A percentile compares a stretch with the other conserved stretches of the same genome.
Evolutionary conservation across 2,329 filamentous ascomycete genomes (phyloP).

Genomic region (Pseudocercospora fijiensis): DNA sequence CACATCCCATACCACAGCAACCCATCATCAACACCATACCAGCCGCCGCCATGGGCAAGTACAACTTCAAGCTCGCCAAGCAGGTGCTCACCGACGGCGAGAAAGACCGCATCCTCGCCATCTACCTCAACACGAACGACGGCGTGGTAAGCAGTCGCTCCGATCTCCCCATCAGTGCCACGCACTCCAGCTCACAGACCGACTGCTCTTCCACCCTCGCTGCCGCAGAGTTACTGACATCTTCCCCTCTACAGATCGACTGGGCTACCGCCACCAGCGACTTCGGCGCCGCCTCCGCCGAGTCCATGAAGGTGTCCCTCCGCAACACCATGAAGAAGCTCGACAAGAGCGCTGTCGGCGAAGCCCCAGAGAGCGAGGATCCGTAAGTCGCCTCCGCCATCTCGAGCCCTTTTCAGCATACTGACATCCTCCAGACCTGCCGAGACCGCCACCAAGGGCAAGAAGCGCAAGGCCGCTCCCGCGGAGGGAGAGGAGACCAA

Average conservation of each 20-base stretch:
- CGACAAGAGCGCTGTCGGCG: constrained; percentile 27
- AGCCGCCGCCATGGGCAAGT: constrained; percentile 22
- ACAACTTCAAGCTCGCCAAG: constrained; percentile 32
- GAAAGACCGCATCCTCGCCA: constrained; percentile 34
- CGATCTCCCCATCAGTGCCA: neutral
- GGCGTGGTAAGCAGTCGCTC: constrained; percentile 16
- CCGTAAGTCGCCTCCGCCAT: neutral
- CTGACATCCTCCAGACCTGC: neutral
- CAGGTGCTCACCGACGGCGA: constrained; percentile 30
- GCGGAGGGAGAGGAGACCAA: constrained; percentile 1
- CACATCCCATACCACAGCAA: neutral
- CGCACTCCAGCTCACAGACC: neutral
- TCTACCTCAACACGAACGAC: constrained; percentile 29
- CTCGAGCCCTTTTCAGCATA: neutral
- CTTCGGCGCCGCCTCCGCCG: constrained; percentile 30
- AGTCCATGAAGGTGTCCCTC: constrained; percentile 29
- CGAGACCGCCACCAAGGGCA: constrained; percentile 19
- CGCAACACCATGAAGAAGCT: constrained; percentile 34
- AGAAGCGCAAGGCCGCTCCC: constrained; percentile 33
- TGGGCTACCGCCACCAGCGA: constrained; percentile 33
- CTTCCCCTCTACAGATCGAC: constrained; percentile 23
- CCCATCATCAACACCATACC: neutral
- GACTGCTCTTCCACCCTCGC: neutral
- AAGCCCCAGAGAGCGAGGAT: constrained; percentile 9
- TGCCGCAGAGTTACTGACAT: constrained; percentile 4